These are phyloP conservation scores for Trichoderma brevicompactum DNA, from an alignment of 2,329 filamentous ascomycete genomes.

Conservation along the genomic window DNA sequence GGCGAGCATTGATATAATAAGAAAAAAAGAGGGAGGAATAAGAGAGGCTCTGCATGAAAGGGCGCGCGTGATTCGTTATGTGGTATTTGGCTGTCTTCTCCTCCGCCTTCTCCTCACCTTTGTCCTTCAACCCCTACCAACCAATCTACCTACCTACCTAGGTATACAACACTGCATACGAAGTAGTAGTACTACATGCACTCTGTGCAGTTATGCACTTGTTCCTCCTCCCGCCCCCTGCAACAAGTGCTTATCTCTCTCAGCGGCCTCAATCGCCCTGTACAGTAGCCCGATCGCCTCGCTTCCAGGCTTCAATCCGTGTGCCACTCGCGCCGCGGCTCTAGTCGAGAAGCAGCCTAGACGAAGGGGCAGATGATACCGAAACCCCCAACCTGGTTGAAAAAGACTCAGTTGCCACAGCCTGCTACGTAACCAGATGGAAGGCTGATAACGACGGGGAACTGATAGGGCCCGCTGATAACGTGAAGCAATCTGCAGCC, in stretches of 20 bases:
- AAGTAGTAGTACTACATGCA: slow-evolving; percentile 11
- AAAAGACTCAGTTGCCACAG: slow-evolving; percentile 17
- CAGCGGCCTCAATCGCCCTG: not conserved
- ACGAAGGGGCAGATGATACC: not conserved
- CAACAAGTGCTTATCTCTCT: slow-evolving; percentile 20
- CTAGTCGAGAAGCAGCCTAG: slow-evolving; percentile 19
- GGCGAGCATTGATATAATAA: too few species aligned
- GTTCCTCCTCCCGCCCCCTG: not conserved
- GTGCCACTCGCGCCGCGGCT: not conserved
- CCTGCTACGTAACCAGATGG: not conserved
- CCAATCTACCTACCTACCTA: too few species aligned
- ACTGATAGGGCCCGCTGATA: slow-evolving; percentile 24
- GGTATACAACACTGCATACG: too few species aligned
- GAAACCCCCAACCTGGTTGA: not conserved
- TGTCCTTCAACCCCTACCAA: not conserved
- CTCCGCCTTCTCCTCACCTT: slow-evolving; percentile 20
- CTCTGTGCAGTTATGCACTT: not conserved
- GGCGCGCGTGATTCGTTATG: slow-evolving; percentile 16
- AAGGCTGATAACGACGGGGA: slow-evolving; percentile 23
- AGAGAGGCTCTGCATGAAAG: not conserved
- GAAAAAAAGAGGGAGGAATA: not conserved
- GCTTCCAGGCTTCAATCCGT: not conserved
- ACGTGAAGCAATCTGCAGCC: not conserved
- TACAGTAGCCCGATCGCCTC: not conserved
- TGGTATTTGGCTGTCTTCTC: not conserved